Conservation (phyloP, 306 rosid genomes). For the Ziziphus jujuba region DNA sequence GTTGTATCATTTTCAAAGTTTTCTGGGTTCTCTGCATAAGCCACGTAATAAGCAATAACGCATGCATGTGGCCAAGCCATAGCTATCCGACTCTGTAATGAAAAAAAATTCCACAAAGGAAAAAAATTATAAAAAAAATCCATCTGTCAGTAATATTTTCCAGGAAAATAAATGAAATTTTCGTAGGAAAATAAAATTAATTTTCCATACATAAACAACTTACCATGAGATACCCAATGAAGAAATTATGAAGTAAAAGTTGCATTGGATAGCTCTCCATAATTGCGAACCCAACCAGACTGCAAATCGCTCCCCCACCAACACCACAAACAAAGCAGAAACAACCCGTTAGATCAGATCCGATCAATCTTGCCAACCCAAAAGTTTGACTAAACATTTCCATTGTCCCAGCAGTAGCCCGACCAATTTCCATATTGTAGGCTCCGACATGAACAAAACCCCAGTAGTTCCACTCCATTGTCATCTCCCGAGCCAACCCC, state of each 20-base stretch:
- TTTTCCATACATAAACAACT: not conserved
- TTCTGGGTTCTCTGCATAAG: not conserved
- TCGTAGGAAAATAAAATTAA: not conserved
- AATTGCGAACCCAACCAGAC: not conserved
- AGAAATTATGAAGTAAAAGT: not conserved
- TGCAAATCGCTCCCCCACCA: not conserved
- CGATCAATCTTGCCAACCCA: not conserved
- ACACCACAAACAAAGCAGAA: not conserved
- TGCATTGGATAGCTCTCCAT: not conserved
- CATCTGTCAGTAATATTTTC: too few relatives aligned
- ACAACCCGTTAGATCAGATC: not conserved
- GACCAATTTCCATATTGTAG: not conserved
- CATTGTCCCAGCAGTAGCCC: not conserved
- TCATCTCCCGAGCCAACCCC: not conserved
- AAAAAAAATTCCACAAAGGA: too few relatives aligned
- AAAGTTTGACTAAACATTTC: not conserved
- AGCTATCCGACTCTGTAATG: not conserved
- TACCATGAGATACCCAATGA: not conserved
- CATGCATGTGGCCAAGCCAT: not conserved
- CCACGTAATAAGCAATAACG: not conserved
- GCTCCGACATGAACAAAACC: not conserved
- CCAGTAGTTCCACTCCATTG: not conserved
- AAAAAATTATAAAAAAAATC: too few relatives aligned
- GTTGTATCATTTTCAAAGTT: not conserved
- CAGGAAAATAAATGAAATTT: too few relatives aligned